Base-by-base conservation (phyloP, 1,284 basidiomycete genomes). In the Heimioporus retisporus region DNA sequence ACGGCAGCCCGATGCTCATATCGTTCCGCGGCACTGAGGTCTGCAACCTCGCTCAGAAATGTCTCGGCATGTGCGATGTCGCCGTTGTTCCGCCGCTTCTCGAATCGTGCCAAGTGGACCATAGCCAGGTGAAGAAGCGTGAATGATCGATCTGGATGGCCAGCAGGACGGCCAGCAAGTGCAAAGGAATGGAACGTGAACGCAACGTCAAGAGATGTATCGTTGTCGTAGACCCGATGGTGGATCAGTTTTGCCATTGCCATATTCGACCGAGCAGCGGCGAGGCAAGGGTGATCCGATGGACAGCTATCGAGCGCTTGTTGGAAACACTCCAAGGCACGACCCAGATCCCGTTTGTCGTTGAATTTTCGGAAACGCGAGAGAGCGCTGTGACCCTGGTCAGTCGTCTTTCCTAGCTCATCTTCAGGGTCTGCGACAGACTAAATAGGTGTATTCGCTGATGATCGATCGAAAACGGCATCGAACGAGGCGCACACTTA, bases 111-210 rank as follows among this genome's bases (percentile, higher is more conserved):
- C 43, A 65, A 35, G 14, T 28, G 43, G 4, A 61, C 35, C 16
- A 55, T 55, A 14, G 59, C 59, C 35, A 64, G 35, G 42, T 64
- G 42, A 13, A 54, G 43, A 19, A 64, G 23, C 19, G 56, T 61
- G 21, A 44, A 15, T 8, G 54, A 31, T 48, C 44, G 11, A 23
- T 62, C 60, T 18, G 31, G 61, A 25, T 62, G 61, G 23, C 55
- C 55, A 14, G n/a, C 13, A 19, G 55, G 55, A 43, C 55, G 40
- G 18, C 6, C 13, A 43, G 13, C 42, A 11, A 55, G 55, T 10
- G n/a, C 55, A n/a, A 21, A 19, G 35, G 7, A 21, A n/a, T 55
- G n/a, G 18, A 57, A 57, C n/a, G 19, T n/a, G 55, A 44, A 14
- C 8, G 55, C 40, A 23, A 44, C 42, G 35, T 16, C 25, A 13